Evolutionary conservation across 495 filamentous ascomycete genomes (phyloP).

Genomic region (Collariella sp.): DNA sequence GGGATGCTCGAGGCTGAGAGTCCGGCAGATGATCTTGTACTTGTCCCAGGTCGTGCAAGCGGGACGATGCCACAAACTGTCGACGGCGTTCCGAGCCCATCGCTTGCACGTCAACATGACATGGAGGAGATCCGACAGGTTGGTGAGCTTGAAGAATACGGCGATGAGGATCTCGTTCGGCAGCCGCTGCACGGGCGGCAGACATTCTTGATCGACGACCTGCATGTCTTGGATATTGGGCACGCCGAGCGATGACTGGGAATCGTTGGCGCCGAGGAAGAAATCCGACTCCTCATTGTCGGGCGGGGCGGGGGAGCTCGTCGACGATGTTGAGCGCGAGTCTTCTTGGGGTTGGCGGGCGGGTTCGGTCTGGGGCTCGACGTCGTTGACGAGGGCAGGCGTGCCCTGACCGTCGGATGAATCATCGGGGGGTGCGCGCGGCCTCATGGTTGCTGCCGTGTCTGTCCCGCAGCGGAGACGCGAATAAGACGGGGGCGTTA

Average conservation of each 20-base stretch:
- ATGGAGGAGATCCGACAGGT: conserved; percentile 64
- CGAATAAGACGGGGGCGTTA: conserved; percentile 5
- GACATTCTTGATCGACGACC: conserved; percentile 49
- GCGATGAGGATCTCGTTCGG: conserved; percentile 91
- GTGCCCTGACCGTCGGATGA: conserved; percentile 30
- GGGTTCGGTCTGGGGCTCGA: conserved; percentile 3
- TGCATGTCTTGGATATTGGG: conserved; percentile 66
- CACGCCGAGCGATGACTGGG: conserved; percentile 78
- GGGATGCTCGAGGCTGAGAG: conserved; percentile 57
- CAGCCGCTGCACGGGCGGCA: conserved; percentile 69
- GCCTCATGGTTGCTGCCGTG: conserved; percentile 17
- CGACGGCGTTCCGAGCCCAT: conserved; percentile 90
- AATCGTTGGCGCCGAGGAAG: conserved; percentile 79
- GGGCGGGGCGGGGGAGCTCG: conserved; percentile 73
- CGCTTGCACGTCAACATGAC: conserved; percentile 88
- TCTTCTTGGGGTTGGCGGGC: conserved; percentile 18
- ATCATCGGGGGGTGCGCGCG: conserved; percentile 37
- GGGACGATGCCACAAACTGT: conserved; percentile 90
- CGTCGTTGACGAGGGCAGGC: not conserved
- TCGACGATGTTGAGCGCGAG: conserved; percentile 56
- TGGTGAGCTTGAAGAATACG: conserved; percentile 77
- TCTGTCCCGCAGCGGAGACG: conserved; percentile 19
- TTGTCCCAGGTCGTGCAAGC: conserved; percentile 78
- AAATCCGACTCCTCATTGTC: conserved; percentile 85
- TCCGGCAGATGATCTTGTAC: conserved; percentile 65